These are phyloP conservation scores for Globisporangium yorkense DNA, from an alignment of 352 stramenopile species.

Conservation along the genomic window DNA sequence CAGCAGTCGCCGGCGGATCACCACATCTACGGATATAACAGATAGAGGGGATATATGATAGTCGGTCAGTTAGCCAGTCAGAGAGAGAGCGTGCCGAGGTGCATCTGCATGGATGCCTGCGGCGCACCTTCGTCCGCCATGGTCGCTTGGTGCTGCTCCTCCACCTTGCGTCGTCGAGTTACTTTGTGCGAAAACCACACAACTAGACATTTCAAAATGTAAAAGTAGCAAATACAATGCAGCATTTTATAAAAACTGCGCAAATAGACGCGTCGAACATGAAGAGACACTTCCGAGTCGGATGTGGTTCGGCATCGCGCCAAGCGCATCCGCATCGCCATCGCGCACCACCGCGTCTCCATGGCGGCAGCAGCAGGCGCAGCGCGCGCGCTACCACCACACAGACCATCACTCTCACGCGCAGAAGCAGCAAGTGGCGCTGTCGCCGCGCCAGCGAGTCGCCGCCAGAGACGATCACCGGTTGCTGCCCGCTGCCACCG, in stretches of 20 bases:
- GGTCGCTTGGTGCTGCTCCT: not conserved
- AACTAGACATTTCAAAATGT: too few relatives aligned
- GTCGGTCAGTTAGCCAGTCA: too few relatives aligned
- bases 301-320: constrained; percentile 75
- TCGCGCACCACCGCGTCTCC: constrained; percentile 19
- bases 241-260: not conserved
- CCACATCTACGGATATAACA: constrained; percentile 22
- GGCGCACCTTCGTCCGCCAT: constrained; percentile 59
- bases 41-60: not conserved
- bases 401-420: not conserved
- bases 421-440: not conserved
- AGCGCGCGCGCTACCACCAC: constrained; percentile 21
- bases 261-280: not conserved
- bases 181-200: too few relatives aligned
- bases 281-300: not conserved
- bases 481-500: not conserved
- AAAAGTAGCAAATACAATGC: too few relatives aligned
- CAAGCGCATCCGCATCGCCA: constrained; percentile 7
- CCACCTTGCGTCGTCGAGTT: too few relatives aligned
- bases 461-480: not conserved
- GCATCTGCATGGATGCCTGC: too few relatives aligned
- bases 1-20: constrained; percentile 70
- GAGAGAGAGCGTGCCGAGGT: not conserved
- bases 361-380: not conserved
- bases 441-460: not conserved